A percentile compares a stretch with the other conserved stretches of the same genome.
Conservation (phyloP, 129 eudicot genomes). For the Lonicera japonica region DNA sequence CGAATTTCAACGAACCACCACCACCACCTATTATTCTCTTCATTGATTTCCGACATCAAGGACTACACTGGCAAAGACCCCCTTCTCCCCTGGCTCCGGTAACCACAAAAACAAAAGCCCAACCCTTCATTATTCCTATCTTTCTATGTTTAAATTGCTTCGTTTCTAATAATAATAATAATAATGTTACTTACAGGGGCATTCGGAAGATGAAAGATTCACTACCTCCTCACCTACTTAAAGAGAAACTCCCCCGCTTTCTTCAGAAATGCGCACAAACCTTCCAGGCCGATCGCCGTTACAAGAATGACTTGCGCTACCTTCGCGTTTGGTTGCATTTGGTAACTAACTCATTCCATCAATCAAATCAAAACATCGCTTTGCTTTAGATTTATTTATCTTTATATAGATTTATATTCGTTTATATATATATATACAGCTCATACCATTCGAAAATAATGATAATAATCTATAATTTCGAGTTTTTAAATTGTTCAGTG, state of each 20-base stretch:
- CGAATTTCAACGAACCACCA: constrained; percentile 20
- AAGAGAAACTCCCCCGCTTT: constrained; percentile 85
- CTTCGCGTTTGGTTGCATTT: constrained; percentile 87
- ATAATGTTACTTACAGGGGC: constrained; percentile 47
- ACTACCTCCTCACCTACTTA: constrained; percentile 55
- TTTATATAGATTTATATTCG: too few relatives aligned
- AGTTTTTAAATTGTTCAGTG: too few relatives aligned
- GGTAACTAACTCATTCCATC: constrained; percentile 34
- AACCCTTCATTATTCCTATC: neutral
- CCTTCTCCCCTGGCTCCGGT: constrained; percentile 96
- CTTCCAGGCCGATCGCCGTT: constrained; percentile 55
- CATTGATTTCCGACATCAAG: constrained; percentile 67
- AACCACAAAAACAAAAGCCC: constrained; percentile 8
- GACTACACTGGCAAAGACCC: constrained; percentile 73
- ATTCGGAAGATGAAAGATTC: constrained; percentile 54
- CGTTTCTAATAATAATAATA: too few relatives aligned
- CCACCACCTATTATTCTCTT: constrained; percentile 54
- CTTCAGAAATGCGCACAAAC: constrained; percentile 83
- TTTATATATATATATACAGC: too few relatives aligned
- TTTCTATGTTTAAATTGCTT: neutral
- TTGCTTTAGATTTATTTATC: neutral
- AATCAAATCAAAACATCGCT: neutral
- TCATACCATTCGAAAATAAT: too few relatives aligned
- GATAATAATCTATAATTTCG: too few relatives aligned
- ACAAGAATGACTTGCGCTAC: constrained; percentile 66